phyloP scores from a whole-genome alignment of 148 eudicot species.

The Rhododendron henanense region DNA sequence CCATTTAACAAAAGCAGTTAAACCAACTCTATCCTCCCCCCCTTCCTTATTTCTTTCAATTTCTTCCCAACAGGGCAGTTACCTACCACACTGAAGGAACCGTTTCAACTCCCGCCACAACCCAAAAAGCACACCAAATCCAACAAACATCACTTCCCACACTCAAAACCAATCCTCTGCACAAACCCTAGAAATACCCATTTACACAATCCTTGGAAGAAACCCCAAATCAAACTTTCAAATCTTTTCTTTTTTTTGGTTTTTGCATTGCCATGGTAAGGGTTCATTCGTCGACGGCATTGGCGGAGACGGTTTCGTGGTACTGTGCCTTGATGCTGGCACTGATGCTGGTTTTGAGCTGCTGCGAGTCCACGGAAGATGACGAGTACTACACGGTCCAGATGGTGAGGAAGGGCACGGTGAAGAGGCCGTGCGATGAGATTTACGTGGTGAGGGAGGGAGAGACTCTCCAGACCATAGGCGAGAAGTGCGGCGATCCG shows the following conservation, averaged over 20 bases:
- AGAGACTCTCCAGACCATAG: conserved; percentile 61
- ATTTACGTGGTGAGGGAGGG: conserved; percentile 76
- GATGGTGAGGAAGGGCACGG: background rate
- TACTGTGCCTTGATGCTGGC: conserved; percentile 46
- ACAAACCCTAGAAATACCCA: conserved; percentile 12
- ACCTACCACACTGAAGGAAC: conserved; percentile 26
- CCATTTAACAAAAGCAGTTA: background rate
- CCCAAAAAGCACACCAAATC: conserved; percentile 11
- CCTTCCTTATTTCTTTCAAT: background rate
- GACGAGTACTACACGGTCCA: conserved; percentile 14
- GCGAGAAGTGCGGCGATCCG: conserved; percentile 84
- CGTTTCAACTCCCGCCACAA: conserved; percentile 25
- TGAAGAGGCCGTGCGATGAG: conserved; percentile 50
- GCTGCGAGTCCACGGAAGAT: conserved; percentile 30
- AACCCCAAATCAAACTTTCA: background rate
- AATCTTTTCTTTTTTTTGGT: background rate
- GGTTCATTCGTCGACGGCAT: conserved; percentile 19
- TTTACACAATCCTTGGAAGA: background rate
- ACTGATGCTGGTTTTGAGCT: conserved; percentile 48
- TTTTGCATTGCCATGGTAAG: conserved; percentile 7
- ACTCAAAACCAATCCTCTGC: conserved; percentile 13
- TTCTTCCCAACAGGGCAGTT: conserved; percentile 7
- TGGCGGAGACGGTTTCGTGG: conserved; percentile 54
- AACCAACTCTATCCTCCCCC: conserved; percentile 10
- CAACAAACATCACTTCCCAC: conserved; percentile 6